Conservation (phyloP, 2,329 filamentous ascomycete genomes). For the Penicillium sp. region DNA sequence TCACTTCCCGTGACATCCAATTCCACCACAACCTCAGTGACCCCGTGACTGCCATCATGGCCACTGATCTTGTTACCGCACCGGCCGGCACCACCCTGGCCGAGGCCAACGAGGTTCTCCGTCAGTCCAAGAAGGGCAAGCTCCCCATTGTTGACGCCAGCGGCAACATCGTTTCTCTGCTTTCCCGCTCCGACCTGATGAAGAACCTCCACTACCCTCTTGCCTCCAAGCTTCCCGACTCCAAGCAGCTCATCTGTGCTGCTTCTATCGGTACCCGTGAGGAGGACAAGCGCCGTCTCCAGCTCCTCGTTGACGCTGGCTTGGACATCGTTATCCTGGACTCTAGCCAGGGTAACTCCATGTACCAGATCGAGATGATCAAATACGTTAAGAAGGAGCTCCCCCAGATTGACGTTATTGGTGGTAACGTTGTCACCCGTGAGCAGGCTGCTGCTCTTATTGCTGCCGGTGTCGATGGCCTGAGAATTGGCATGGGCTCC, state of each 20-base stretch:
- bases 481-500: conserved; percentile 98
- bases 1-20: conserved; percentile 97
- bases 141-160: conserved; percentile 84
- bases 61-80: conserved; percentile 89
- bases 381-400: conserved; percentile 89
- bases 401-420: conserved; percentile 89
- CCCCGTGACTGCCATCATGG: conserved; percentile 88
- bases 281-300: conserved; percentile 83
- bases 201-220: conserved; percentile 98
- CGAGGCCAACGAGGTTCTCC: conserved; percentile 91
- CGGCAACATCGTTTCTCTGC: conserved; percentile 85
- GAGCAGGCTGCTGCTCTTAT: conserved; percentile 94
- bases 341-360: conserved; percentile 95
- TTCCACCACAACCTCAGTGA: conserved; percentile 77
- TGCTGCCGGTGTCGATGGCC: conserved; percentile 89
- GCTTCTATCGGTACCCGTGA: conserved; percentile 94
- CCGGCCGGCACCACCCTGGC: conserved; percentile 75
- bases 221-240: conserved; percentile 92
- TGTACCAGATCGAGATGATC: conserved; percentile 99
- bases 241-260: conserved; percentile 95
- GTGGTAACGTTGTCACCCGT: conserved; percentile 95
- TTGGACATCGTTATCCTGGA: conserved; percentile 94
- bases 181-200: conserved; percentile 92
- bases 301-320: conserved; percentile 88
- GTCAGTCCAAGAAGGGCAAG: conserved; percentile 97